Evolutionary conservation across 2,329 filamentous ascomycete species (phyloP).

Genomic region (Stagonosporopsis vannaccii): DNA sequence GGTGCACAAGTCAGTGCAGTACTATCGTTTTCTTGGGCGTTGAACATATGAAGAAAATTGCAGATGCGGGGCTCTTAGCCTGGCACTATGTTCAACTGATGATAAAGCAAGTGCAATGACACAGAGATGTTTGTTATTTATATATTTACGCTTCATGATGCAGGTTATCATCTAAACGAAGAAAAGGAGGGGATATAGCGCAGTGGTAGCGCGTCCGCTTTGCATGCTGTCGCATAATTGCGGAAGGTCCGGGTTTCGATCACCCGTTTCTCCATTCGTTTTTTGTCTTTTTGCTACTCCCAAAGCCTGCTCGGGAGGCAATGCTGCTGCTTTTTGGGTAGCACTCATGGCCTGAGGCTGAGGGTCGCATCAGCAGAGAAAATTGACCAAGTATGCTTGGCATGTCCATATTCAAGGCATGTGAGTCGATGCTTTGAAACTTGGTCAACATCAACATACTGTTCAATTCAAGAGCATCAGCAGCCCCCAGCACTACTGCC

Average conservation of each 20-base stretch:
- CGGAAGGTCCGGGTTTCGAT: constrained; percentile 44
- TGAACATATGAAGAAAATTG: too few relatives aligned
- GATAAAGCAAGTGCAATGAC: too few relatives aligned
- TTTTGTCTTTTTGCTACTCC: not conserved
- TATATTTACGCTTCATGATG: too few relatives aligned
- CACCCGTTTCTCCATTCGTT: constrained; percentile 33
- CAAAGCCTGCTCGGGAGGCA: not conserved
- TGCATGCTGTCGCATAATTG: constrained; percentile 29
- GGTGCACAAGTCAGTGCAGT: too few relatives aligned
- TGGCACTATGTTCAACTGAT: too few relatives aligned
- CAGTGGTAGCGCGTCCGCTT: constrained; percentile 47
- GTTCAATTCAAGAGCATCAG: not conserved
- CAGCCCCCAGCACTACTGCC: not conserved
- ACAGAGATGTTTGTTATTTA: too few relatives aligned
- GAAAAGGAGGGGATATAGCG: constrained; percentile 22
- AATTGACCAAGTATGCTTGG: too few relatives aligned
- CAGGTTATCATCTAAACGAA: not conserved
- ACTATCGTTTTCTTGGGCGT: too few relatives aligned
- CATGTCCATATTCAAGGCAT: not conserved
- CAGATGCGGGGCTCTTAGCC: too few relatives aligned
- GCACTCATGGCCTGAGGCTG: too few relatives aligned
- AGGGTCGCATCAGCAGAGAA: too few relatives aligned
- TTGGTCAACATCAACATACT: not conserved
- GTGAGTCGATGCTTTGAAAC: not conserved
- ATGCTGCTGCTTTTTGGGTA: not conserved